phyloP scores from a whole-genome alignment of 805 yeast genomes.

The Tetrapisispora nanseiensis region DNA sequence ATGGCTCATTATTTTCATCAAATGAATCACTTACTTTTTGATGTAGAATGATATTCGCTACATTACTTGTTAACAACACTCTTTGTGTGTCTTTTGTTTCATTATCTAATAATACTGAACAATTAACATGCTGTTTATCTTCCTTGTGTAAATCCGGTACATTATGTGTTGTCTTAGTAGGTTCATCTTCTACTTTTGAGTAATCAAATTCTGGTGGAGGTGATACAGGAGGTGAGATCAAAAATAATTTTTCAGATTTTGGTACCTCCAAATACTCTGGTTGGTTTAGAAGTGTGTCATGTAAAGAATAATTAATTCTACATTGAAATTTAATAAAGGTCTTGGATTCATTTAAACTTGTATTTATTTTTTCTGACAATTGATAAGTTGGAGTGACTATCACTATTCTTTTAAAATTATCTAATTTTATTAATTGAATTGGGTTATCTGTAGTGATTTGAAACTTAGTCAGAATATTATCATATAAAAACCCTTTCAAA shows the following conservation, averaged over 20 bases:
- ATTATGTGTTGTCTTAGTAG: constrained; percentile 10
- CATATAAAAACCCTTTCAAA: constrained; percentile 15
- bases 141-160: no score
- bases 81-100: neutral
- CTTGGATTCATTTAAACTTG: constrained; percentile 1
- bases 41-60: constrained; percentile 17
- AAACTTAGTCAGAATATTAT: constrained; percentile 9
- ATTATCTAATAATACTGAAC: neutral
- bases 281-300: constrained; percentile 6
- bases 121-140: no score
- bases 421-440: constrained; percentile 18
- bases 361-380: constrained; percentile 1
- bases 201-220: constrained; percentile 36
- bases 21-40: constrained; percentile 8
- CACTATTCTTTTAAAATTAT: constrained; percentile 16
- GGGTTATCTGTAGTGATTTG: constrained; percentile 13
- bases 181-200: constrained; percentile 31
- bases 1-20: neutral
- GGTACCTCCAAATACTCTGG: constrained; percentile 28
- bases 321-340: constrained; percentile 3
- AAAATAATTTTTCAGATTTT: constrained; percentile 26
- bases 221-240: constrained; percentile 35
- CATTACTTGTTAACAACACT: neutral
- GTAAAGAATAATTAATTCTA: constrained; percentile 10
- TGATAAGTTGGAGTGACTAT: constrained; percentile 13